A percentile compares a stretch with the other conserved stretches of the same genome.
Conservation (phyloP, 1,284 basidiomycete species). For the Apiotrichum gamsii region DNA sequence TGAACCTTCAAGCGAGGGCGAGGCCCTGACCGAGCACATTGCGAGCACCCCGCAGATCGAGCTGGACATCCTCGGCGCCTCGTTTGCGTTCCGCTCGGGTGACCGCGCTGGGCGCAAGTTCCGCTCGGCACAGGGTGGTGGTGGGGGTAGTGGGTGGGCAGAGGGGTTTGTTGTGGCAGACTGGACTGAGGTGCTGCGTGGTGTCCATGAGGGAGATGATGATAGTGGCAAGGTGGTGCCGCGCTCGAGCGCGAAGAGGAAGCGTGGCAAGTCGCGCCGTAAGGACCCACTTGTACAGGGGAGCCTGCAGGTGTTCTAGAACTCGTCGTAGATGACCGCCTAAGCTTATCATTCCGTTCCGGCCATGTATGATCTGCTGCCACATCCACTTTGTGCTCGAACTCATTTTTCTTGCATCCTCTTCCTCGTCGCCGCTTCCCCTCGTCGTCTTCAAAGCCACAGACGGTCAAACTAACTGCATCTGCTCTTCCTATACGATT, state of each 20-base stretch:
- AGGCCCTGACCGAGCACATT: constrained; percentile 16
- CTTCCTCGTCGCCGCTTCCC: no score
- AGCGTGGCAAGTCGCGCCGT: constrained; percentile 32
- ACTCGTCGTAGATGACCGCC: no score
- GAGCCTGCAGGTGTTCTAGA: constrained; percentile 20
- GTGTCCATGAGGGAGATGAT: constrained; percentile 2
- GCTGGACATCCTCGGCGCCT: constrained; percentile 45
- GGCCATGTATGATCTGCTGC: no score
- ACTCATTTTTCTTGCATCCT: no score
- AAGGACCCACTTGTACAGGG: constrained; percentile 42
- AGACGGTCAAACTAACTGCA: no score
- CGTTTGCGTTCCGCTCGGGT: constrained; percentile 46
- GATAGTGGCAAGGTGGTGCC: no score
- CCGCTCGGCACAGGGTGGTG: constrained; percentile 35
- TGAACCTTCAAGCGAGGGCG: neutral
- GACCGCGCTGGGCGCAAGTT: constrained; percentile 50
- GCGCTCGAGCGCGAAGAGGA: constrained; percentile 18
- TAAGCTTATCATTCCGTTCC: no score
- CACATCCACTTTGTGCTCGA: no score
- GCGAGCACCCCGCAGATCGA: constrained; percentile 33
- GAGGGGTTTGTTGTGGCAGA: constrained; percentile 39
- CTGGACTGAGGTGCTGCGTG: constrained; percentile 16
- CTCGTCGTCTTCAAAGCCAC: no score
- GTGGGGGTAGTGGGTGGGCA: constrained; percentile 41
- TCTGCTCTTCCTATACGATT: no score